Base-by-base conservation (phyloP, 1,139 yeast genomes). In the Saccharomyces uvarum region DNA sequence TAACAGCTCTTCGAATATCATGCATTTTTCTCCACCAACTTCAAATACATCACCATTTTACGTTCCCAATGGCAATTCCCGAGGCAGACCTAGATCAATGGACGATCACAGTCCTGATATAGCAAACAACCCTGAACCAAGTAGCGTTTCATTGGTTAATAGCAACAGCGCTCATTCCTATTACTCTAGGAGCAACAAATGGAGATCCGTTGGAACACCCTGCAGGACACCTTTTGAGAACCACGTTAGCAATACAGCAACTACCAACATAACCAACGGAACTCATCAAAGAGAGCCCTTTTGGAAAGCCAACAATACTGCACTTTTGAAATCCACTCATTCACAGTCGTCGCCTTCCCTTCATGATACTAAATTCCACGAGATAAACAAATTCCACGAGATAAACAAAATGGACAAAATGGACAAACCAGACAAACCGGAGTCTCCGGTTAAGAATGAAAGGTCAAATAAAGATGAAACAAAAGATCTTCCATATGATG, bases 151-250 rank as follows among this genome's bases (percentile, higher is more conserved):
- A 38, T 51, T 9, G 21, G 26, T 14, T 24, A 55, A 46, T 50
- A 47, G 55, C 5, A 59, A 52, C 38, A 59, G 57, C 16, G 46
- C 59, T 2, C 38, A 51, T 8, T 52, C 59, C 4, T 61, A 56
- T 51, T 57, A 58, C 31, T 57, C 57, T 21, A 54, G 65, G 54
- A 51, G 56, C 9, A 63, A 61, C 53, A 63, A 59, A 51, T 63
- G 66, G 66, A 57, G 63, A 47, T 55, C 62, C 4, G 48, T 48
- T 48, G 53, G 53, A 9, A 51, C 53, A 2, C n/a, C 56, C 8
- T 21, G 53, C 13, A 57, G 53, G 42, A 4, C 52, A 16, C 24
- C 24, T 2, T 38, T 38, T 16, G 44, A 38, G 4, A 19, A 38
- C 2, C 44, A 38, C 11, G 26, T 38, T 11, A 13, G 44, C 3